These are phyloP conservation scores for Trichosporon asahii DNA, from an alignment of 1,284 basidiomycete genomes.

Conservation along the genomic window DNA sequence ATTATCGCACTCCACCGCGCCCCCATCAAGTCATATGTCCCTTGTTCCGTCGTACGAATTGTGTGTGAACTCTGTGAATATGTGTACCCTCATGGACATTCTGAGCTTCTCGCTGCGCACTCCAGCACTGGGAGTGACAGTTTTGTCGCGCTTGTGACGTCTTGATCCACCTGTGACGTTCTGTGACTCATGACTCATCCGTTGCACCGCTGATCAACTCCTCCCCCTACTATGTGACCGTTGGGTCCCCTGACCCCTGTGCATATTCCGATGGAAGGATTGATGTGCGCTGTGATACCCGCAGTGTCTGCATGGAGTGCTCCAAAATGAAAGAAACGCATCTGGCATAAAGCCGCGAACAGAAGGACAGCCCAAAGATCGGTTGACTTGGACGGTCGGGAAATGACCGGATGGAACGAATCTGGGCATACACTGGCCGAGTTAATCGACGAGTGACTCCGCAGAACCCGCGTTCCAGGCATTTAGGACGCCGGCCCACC, in stretches of 20 bases:
- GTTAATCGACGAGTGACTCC: not conserved
- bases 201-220: not conserved
- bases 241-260: not conserved
- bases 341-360: not conserved
- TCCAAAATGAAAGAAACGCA: not conserved
- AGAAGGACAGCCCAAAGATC: not conserved
- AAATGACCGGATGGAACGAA: not conserved
- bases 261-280: not conserved
- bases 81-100: not conserved
- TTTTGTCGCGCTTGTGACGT: not conserved
- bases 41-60: not conserved
- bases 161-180: not conserved
- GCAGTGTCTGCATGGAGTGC: slow-evolving; percentile 2
- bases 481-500: not conserved
- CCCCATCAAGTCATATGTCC: not conserved
- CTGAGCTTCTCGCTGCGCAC: not conserved
- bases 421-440: not conserved
- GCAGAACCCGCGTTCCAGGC: not conserved
- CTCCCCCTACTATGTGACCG: not conserved
- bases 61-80: not conserved
- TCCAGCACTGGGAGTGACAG: not conserved
- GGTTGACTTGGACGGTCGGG: not conserved
- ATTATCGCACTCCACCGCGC: not conserved
- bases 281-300: not conserved
- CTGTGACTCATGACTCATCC: not conserved